A percentile compares a stretch with the other conserved stretches of the same genome.
phyloP scores from a whole-genome alignment of 306 rosid species.

The Casuarina cunninghamiana region DNA sequence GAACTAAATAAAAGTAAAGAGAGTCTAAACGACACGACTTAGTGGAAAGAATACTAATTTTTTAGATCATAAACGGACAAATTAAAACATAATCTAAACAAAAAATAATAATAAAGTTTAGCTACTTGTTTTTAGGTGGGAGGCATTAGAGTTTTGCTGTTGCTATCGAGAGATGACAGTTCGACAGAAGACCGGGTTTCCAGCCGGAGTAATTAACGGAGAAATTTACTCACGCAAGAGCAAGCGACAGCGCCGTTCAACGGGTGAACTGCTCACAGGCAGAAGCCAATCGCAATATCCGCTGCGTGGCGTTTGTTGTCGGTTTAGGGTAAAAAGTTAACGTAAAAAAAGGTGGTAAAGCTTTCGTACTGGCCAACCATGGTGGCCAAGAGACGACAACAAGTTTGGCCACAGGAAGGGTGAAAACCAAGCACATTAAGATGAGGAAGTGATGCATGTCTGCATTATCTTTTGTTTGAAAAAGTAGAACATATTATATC shows the following conservation, averaged over 20 bases:
- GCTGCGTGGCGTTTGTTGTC: neutral
- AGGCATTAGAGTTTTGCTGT: neutral
- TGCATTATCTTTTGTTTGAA: neutral
- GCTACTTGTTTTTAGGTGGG: neutral
- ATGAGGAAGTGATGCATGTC: neutral
- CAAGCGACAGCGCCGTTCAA: too few relatives aligned
- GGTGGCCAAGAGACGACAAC: neutral
- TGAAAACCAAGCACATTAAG: neutral
- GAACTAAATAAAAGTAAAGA: too few relatives aligned
- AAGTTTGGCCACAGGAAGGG: neutral
- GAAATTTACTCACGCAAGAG: slow-evolving; percentile 1
- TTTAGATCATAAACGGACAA: too few relatives aligned
- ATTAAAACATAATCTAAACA: too few relatives aligned
- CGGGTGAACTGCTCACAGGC: too few relatives aligned
- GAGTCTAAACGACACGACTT: too few relatives aligned
- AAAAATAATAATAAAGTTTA: neutral
- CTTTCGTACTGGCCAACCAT: neutral
- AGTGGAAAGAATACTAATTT: too few relatives aligned
- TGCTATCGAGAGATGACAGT: neutral
- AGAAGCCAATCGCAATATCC: neutral
- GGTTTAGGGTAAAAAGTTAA: neutral
- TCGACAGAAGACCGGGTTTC: slow-evolving; percentile 31
- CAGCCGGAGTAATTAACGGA: slow-evolving; percentile 36
- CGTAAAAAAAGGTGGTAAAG: neutral
- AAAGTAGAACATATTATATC: neutral